These are phyloP conservation scores for Pleurotus giganteus DNA, from an alignment of 768 basidiomycete species.

Conservation along the genomic window DNA sequence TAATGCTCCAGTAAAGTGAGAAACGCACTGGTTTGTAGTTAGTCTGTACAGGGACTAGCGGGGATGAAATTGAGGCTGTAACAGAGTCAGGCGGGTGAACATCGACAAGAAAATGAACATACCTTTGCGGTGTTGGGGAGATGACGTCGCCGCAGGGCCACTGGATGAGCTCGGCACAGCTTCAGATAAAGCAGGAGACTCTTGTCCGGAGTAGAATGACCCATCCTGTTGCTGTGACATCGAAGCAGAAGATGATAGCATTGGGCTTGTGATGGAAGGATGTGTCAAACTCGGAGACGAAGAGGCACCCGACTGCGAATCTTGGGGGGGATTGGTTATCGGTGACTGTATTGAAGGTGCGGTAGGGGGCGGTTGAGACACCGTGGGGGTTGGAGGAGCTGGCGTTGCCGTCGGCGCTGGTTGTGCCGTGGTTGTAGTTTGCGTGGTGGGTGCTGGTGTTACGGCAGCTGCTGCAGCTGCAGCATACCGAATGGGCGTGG, in stretches of 20 bases:
- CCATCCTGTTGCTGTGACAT: constrained; percentile 64
- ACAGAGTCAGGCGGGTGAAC: background rate
- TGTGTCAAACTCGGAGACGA: constrained; percentile 87
- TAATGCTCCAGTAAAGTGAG: background rate
- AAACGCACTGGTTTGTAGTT: constrained; percentile 41
- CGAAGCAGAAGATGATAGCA: constrained; percentile 74
- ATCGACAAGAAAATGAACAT: constrained; percentile 12
- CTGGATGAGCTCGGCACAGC: constrained; percentile 42
- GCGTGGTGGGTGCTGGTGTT: constrained; percentile 26
- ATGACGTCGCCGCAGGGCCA: constrained; percentile 53
- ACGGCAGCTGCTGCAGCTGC: constrained; percentile 79
- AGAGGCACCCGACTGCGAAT: constrained; percentile 42
- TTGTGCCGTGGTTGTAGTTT: constrained; percentile 22
- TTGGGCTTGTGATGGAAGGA: constrained; percentile 77
- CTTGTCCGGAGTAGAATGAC: constrained; percentile 69
- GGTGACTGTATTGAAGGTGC: constrained; percentile 40
- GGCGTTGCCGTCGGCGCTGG: too few relatives aligned
- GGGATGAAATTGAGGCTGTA: constrained; percentile 43
- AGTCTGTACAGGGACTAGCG: constrained; percentile 38
- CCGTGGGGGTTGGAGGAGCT: too few relatives aligned
- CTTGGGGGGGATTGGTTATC: constrained; percentile 29
- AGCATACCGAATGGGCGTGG: constrained; percentile 80
- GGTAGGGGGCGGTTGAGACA: constrained; percentile 30
- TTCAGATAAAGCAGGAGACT: constrained; percentile 75
- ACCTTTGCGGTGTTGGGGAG: constrained; percentile 64